These are phyloP conservation scores for Calocybe cyanea DNA, from an alignment of 768 basidiomycete genomes.

Conservation along the genomic window DNA sequence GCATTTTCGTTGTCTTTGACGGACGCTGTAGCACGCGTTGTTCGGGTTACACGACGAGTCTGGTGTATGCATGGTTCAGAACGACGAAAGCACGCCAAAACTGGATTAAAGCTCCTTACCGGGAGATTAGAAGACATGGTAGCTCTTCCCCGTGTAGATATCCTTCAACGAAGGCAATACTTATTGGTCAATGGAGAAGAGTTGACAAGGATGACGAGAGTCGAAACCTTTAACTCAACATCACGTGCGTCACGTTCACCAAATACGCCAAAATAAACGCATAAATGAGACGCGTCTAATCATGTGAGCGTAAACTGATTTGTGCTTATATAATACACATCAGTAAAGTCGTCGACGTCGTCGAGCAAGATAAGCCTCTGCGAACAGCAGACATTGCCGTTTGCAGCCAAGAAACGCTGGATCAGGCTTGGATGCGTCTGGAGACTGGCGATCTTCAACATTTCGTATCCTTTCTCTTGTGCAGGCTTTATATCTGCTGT, in stretches of 20 bases:
- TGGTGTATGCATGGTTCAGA: slow-evolving; percentile 23
- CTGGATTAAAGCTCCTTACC: slow-evolving; percentile 26
- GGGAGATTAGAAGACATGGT: slow-evolving; percentile 46
- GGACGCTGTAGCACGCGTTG: slow-evolving; percentile 35
- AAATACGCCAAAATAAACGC: slow-evolving; percentile 25
- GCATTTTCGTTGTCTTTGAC: slow-evolving; percentile 75
- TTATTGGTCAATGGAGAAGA: slow-evolving; percentile 15
- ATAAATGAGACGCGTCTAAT: slow-evolving; percentile 31
- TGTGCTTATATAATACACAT: background rate
- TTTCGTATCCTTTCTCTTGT: background rate
- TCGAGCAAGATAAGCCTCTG: too few species aligned
- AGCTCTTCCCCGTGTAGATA: slow-evolving; percentile 20
- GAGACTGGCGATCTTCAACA: background rate
- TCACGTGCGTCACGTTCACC: slow-evolving; percentile 31
- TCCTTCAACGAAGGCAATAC: slow-evolving; percentile 15
- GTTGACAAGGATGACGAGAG: slow-evolving; percentile 6
- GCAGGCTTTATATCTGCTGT: background rate
- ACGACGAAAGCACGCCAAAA: slow-evolving; percentile 5
- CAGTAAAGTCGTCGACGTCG: too few species aligned
- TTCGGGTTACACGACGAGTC: slow-evolving; percentile 70
- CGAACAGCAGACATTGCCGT: background rate
- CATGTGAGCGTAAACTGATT: slow-evolving; percentile 30
- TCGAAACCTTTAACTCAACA: slow-evolving; percentile 31
- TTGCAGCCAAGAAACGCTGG: background rate
- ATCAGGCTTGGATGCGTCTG: slow-evolving; percentile 3